Evolutionary conservation across 768 basidiomycete species (phyloP), one percentile per base, ranked within the genome.

Genomic region (Neoboletus subvelutipes): DNA sequence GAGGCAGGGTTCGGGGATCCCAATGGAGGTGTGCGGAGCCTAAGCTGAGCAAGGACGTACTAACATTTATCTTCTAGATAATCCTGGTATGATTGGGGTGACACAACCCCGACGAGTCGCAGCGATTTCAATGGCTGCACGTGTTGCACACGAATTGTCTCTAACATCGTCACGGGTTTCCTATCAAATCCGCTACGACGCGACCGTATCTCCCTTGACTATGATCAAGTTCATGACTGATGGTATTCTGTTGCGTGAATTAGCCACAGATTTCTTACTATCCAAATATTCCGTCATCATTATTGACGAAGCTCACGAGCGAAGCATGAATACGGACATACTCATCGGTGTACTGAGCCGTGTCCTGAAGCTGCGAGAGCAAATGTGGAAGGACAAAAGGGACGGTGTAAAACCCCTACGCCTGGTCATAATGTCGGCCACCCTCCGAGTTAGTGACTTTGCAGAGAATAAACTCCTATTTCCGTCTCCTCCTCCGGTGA

Each of bases 211-310:
- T 4, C 80, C 92, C 1, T 80, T 84, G 22, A 99, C 97, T 2
- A 87, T 87, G 9, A 94, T 99, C 78, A 98, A 98, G 72, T 99
- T 98, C 78, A 98, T 98, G 95, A 99, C 97, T 7, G 97, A 99
- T 65, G 97, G 97, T 76, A 94, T 99, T 28, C 77, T 99, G 34
- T 77, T 99, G 17, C 87, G 97, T 54, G 97, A 99, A 72, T 78
- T 98, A 22, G 88, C 93, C 0, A 83, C 84, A 13, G 95, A 99
- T 68, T 97, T 99, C 72, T 72, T 98, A n/a, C 78, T 99, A n/a
- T 83, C 77, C 43, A 92, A 88, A 71, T 99, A 99, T 70, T 94
- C 92, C 7, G 88, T 97, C 28, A 86, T 99, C 59, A 88, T 98
- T 57, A 91, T 99, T 55, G 97, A 99, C 60, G 97, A 99, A 71